phyloP scores from a whole-genome alignment of 495 filamentous ascomycete genomes.

The Rhizodiscina lignyota region DNA sequence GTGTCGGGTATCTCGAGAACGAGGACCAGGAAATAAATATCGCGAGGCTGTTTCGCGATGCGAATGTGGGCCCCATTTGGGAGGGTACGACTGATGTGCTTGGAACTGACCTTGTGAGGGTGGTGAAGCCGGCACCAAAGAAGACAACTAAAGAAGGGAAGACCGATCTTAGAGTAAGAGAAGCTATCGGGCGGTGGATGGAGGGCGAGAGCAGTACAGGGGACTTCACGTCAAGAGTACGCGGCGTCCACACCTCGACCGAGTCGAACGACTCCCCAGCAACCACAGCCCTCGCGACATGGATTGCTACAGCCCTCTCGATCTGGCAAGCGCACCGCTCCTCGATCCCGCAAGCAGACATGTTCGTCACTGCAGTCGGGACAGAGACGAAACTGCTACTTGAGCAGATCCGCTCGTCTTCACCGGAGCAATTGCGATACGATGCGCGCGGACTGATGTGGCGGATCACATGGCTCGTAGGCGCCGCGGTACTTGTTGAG shows the following conservation, averaged over 20 bases:
- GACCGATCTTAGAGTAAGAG: too few relatives aligned
- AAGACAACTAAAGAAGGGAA: too few relatives aligned
- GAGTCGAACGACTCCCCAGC: too few relatives aligned
- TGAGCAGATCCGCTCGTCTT: neutral
- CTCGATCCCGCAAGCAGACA: neutral
- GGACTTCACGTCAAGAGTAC: too few relatives aligned
- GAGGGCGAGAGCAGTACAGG: neutral
- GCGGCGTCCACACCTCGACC: too few relatives aligned
- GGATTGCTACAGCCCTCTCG: neutral
- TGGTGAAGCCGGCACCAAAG: too few relatives aligned
- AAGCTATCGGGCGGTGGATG: slow-evolving; percentile 1
- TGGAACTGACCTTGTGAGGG: slow-evolving; percentile 40
- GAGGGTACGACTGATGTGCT: slow-evolving; percentile 63
- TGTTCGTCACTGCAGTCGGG: neutral
- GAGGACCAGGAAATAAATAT: slow-evolving; percentile 46
- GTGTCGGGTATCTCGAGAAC: slow-evolving; percentile 60
- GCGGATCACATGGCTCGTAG: slow-evolving; percentile 10
- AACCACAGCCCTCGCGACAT: neutral
- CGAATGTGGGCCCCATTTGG: slow-evolving; percentile 51
- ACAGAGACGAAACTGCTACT: neutral
- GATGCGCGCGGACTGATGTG: slow-evolving; percentile 11
- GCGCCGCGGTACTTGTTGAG: slow-evolving; percentile 10
- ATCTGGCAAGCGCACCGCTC: neutral
- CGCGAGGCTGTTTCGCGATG: slow-evolving; percentile 47
- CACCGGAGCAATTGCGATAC: slow-evolving; percentile 14